Base-by-base conservation (phyloP, 2,329 filamentous ascomycete genomes). In the Colletotrichum acutatum region DNA sequence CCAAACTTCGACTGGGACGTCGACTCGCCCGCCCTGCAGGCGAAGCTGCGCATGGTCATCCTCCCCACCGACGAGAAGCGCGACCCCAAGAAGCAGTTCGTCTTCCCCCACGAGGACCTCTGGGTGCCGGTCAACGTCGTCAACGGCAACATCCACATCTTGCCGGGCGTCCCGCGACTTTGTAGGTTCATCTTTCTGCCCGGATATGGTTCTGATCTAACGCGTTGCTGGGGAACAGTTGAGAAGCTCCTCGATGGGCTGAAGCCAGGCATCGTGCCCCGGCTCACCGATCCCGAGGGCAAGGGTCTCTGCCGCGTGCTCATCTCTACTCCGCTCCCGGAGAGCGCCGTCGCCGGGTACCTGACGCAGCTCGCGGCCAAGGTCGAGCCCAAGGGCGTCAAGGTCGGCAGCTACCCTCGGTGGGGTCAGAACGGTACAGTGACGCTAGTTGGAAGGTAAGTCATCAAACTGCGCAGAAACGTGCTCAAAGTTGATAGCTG, bases 341-440 rank as follows among this genome's bases (percentile, higher is more conserved):
- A 99, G 86, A 98, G 95, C 82, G 89, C 89, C 22, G 91, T 98
- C 37, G 96, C 97, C 14, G 90, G 87, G 22, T 98, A 94, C 80
- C 86, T 99, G 78, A 96, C 95, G 1, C 89, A 94, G 76, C 85
- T 98, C 74, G 94, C 95, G 5, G 88, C 86, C 32, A 90, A 90
- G 81, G 93, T 95, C 26, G 92, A 91, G 80, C 85, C 90, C 0
- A 91, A 89, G 78, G 95, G 95, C 3, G 89, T 98, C 78, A 98
- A 98, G 84, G 95, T 98, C 19, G 97, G 97, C 59, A 97, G 94
- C 82, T 98, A 99, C 83, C 97, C 97, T 46, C 88, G 95, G 68
- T 98, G 95, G 95, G 94, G 93, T 5, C 96, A 94, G 87, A 90
- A 91, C 78, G 98, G 98, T 82, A 97, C 95, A 0, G 95, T 98